Conservation (phyloP, 768 basidiomycete genomes). For the Tricholoma bakamatsutake region DNA sequence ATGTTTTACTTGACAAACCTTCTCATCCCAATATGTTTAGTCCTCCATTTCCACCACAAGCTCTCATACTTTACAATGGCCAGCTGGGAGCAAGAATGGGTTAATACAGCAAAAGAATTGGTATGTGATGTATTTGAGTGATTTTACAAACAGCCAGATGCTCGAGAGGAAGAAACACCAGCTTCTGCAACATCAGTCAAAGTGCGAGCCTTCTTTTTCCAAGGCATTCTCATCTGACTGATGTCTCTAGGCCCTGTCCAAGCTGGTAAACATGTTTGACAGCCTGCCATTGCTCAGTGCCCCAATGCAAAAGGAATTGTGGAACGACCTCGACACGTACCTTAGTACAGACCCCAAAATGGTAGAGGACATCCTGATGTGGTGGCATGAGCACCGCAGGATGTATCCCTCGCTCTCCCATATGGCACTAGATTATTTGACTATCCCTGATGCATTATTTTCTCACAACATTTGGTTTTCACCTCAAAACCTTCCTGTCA, state of each 20-base stretch:
- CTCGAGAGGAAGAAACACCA: slow-evolving; percentile 9
- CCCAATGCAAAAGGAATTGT: too few species aligned
- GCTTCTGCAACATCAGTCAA: too few species aligned
- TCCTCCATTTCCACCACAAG: slow-evolving; percentile 23
- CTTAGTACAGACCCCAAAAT: slow-evolving; percentile 22
- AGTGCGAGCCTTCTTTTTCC: too few species aligned
- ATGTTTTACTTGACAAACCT: too few species aligned
- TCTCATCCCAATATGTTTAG: too few species aligned
- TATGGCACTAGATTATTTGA: slow-evolving; percentile 27
- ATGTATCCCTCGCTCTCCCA: slow-evolving; percentile 22
- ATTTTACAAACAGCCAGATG: neutral
- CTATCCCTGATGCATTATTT: slow-evolving; percentile 15
- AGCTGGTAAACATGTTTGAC: slow-evolving; percentile 6
- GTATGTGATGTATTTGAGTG: slow-evolving; percentile 14
- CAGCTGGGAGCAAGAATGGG: slow-evolving; percentile 23
- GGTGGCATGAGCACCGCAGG: slow-evolving; percentile 21
- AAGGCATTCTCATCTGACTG: too few species aligned
- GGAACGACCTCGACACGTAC: slow-evolving; percentile 23
- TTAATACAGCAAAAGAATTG: slow-evolving; percentile 13
- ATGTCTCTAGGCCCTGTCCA: too few species aligned
- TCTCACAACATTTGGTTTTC: neutral
- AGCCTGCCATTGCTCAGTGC: neutral
- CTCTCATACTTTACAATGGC: slow-evolving; percentile 24
- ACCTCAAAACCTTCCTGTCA: neutral
- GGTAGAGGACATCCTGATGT: slow-evolving; percentile 13